A percentile compares a stretch with the other conserved stretches of the same genome.
Evolutionary conservation across 768 basidiomycete genomes (phyloP).

Genomic region (Auricularia sp.): DNA sequence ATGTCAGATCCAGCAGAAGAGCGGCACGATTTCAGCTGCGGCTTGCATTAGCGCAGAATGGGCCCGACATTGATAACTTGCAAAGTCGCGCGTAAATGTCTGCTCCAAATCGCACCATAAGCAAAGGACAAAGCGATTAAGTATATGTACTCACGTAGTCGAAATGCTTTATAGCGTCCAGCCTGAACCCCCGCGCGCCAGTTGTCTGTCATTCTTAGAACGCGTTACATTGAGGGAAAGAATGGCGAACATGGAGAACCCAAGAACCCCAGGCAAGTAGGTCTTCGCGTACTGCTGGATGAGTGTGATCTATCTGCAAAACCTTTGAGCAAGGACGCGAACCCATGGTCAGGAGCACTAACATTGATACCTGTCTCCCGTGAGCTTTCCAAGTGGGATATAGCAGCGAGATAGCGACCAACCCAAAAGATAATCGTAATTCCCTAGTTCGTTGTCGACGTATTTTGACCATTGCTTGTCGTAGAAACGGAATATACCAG

Average conservation of each 20-base stretch:
- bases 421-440: conserved; percentile 79
- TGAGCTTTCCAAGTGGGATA: too few relatives aligned
- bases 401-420: conserved; percentile 10
- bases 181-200: conserved; percentile 62
- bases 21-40: neutral
- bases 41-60: neutral
- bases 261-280: conserved; percentile 69
- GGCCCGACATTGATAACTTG: conserved; percentile 22
- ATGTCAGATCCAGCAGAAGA: conserved; percentile 24
- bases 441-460: conserved; percentile 79
- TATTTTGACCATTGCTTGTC: conserved; percentile 72
- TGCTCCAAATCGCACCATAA: neutral
- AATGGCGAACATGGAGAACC: conserved; percentile 45
- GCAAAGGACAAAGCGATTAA: neutral
- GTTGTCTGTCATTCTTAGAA: conserved; percentile 39
- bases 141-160: conserved; percentile 26
- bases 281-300: conserved; percentile 71
- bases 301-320: conserved; percentile 67
- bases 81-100: conserved; percentile 44
- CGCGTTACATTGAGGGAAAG: neutral
- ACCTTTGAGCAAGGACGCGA: too few relatives aligned
- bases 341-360: neutral
- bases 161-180: conserved; percentile 90
- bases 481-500: conserved; percentile 63
- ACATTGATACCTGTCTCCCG: neutral